A percentile compares a stretch with the other conserved stretches of the same genome.
These are phyloP conservation scores for Thraustotheca clavata DNA, from an alignment of 352 stramenopile species.

Conservation along the genomic window DNA sequence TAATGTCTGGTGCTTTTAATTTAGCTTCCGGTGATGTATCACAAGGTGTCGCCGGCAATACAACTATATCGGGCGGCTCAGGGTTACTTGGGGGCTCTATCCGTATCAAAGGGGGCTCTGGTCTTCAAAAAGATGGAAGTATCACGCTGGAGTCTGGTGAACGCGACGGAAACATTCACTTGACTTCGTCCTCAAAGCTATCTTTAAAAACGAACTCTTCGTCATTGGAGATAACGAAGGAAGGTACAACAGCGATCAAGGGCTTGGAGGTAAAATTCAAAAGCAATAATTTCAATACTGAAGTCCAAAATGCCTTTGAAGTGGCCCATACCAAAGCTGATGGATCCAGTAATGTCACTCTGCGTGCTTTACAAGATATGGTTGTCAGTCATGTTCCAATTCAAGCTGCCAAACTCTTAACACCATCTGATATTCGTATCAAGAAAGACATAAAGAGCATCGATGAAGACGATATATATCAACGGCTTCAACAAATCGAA, in stretches of 20 bases:
- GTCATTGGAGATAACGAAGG: neutral
- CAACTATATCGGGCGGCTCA: neutral
- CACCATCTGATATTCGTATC: slow-evolving; percentile 57
- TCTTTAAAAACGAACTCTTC: neutral
- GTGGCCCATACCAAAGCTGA: slow-evolving; percentile 21
- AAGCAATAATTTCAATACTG: neutral
- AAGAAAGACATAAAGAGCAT: slow-evolving; percentile 57
- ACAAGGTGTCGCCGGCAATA: neutral
- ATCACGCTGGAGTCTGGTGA: neutral
- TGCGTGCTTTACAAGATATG: slow-evolving; percentile 35
- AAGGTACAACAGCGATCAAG: neutral
- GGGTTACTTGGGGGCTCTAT: neutral
- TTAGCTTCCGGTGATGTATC: neutral
- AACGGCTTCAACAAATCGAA: slow-evolving; percentile 46
- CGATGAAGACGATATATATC: slow-evolving; percentile 50
- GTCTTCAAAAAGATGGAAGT: neutral
- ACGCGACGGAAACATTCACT: neutral
- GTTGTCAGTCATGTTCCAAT: slow-evolving; percentile 29
- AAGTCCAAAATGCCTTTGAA: neutral
- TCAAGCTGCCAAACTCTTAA: slow-evolving; percentile 12
- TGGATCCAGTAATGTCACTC: slow-evolving; percentile 27
- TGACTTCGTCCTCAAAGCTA: neutral
- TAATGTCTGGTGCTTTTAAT: neutral
- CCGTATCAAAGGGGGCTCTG: neutral
- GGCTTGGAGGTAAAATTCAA: neutral